Conservation (phyloP, 2,329 filamentous ascomycete genomes). For the Davidsoniella virescens region DNA sequence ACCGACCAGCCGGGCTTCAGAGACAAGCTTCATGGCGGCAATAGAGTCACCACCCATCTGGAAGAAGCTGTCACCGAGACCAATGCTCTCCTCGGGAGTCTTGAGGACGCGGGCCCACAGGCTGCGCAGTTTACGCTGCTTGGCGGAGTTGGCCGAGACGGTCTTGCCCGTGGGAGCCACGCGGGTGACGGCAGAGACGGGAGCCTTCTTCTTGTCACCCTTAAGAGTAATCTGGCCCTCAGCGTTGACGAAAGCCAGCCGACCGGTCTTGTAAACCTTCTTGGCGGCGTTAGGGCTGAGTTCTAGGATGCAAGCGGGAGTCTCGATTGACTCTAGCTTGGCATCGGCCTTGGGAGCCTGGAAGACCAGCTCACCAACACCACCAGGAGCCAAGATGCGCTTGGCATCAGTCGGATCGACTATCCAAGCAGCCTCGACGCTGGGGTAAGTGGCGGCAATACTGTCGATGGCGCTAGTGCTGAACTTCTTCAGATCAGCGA, state of each 20-base stretch:
- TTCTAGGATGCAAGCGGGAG: slow-evolving; percentile 19
- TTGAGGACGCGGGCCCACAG: slow-evolving; percentile 33
- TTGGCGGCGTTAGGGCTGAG: slow-evolving; percentile 13
- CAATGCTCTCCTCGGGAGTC: slow-evolving; percentile 29
- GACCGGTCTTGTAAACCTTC: slow-evolving; percentile 25
- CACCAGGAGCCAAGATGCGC: slow-evolving; percentile 25
- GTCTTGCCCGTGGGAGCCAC: slow-evolving; percentile 16
- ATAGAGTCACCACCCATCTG: slow-evolving; percentile 44
- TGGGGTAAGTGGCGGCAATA: slow-evolving; percentile 16
- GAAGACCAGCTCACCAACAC: slow-evolving; percentile 29
- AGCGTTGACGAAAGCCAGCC: slow-evolving; percentile 24
- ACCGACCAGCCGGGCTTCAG: slow-evolving; percentile 32
- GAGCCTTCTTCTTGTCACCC: slow-evolving; percentile 13
- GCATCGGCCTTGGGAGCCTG: slow-evolving; percentile 17
- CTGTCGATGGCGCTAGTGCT: slow-evolving; percentile 16
- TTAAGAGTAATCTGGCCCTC: slow-evolving; percentile 20
- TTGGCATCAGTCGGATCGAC: slow-evolving; percentile 22
- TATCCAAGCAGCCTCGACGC: slow-evolving; percentile 23
- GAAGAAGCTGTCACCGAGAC: slow-evolving; percentile 43
- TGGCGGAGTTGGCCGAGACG: slow-evolving; percentile 25
- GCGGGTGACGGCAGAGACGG: slow-evolving; percentile 3
- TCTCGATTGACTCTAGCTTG: slow-evolving; percentile 16
- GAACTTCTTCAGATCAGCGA: slow-evolving; percentile 19
- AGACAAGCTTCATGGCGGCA: slow-evolving; percentile 43
- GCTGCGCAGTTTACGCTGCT: slow-evolving; percentile 27